Base-by-base conservation (phyloP, 768 basidiomycete genomes). In the Chlorophyllum brunneum region DNA sequence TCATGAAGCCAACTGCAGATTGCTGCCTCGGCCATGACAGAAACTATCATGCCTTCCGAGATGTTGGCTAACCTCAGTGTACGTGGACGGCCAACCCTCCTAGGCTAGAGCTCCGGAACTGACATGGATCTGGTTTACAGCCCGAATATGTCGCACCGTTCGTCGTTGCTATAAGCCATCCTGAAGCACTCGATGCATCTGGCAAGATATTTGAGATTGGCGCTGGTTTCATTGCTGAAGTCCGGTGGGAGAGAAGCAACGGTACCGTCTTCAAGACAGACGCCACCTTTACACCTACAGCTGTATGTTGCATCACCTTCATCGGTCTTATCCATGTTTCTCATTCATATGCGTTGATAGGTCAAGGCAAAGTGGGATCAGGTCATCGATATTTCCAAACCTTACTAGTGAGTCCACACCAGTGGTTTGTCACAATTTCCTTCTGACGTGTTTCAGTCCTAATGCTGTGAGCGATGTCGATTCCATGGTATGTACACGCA, bases 21-120 rank as follows among this genome's bases (percentile, higher is more conserved):
- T 54, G 95, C 95, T n/a, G 95, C 95, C 0, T 95, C 93, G 2
- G 80, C 81, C 2, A 98, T 98, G 95, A 97, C 94, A 2, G 94
- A 86, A 62, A 97, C 93, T 0, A 75, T 95, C 59, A 91, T 98
- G 88, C 90, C 95, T 7, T 86, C 88, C 16, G 95, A 98, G 51
- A 84, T 97, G 80, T 80, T 98, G 49, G 86, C 80, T n/a, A 88
- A 90, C 61, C 71, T 97, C 34, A 85, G 86, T 66, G 88, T 87
- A 65, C 24, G 71, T 56, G 9, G 59, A n/a, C 15, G 16, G 5
- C 36, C 18, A 2, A n/a, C 15, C 16, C 39, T 29, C 15, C 7
- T 44, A 47, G 20, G 18, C 18, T 16, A 22, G 11, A 27, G 34
- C 29, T 13, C 16, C 36, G 13, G 30, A 34, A n/a, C 45, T 65